These are phyloP conservation scores for Plasmodium cynomolgi DNA, from an alignment of 169 alveolate genomes.

Conservation along the genomic window DNA sequence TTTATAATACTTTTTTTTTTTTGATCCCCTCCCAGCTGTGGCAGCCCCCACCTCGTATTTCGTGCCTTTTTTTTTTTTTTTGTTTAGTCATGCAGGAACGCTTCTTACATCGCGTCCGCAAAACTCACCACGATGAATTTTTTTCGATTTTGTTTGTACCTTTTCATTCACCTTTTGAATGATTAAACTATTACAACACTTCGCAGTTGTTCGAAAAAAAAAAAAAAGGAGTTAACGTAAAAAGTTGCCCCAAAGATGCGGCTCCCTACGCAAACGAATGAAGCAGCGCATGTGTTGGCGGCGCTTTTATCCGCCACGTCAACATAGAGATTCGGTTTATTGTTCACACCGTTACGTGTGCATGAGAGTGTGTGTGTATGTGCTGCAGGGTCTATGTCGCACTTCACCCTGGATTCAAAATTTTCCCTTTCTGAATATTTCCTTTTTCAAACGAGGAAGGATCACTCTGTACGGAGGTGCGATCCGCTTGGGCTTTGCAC, in stretches of 20 bases:
- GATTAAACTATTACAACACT: background rate
- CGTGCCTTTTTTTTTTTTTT: background rate
- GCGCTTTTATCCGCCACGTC: background rate
- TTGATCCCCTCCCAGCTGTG: background rate
- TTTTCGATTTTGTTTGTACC: background rate
- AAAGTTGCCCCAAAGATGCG: background rate
- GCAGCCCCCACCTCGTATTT: background rate
- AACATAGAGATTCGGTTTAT: background rate
- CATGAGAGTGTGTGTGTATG: background rate
- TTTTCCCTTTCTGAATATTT: background rate
- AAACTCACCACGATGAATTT: background rate
- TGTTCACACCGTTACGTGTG: background rate
- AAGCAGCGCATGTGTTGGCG: background rate
- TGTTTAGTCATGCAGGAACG: background rate
- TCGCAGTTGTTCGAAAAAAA: background rate
- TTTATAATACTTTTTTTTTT: background rate
- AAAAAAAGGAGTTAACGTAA: background rate
- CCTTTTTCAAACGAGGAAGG: background rate
- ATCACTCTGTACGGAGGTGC: background rate
- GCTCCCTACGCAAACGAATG: background rate
- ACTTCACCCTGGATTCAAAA: background rate
- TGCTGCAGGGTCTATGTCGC: background rate
- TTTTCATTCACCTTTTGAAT: background rate
- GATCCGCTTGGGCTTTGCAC: background rate
- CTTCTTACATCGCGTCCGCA: background rate